Evolutionary conservation across 2,329 filamentous ascomycete genomes (phyloP), one percentile per base, ranked within the genome.

Genomic region (Verruconis gallopava): DNA sequence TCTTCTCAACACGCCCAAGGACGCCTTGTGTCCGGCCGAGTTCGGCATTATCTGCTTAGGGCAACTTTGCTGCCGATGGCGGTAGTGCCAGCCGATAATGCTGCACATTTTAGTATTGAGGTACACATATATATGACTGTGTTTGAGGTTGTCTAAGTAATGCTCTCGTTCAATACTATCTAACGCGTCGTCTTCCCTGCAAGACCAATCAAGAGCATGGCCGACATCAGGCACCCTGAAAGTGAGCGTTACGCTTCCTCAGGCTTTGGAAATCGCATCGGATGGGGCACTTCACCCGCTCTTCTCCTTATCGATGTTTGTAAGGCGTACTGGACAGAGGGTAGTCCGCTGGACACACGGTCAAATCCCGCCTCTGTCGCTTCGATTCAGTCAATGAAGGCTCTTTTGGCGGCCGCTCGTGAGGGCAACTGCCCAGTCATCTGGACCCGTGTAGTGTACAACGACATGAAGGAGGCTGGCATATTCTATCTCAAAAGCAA

Each of bases 251-350:
- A 56, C 39, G 47, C 50, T 15, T 44, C 42, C 37, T 57, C 61
- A 28, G 64, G 63, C 45, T 67, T 61, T 47, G 58, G 57, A 38
- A 53, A 57, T 30, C 60, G 56, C 22, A 63, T 68, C 50, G 64
- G 63, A 46, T 68, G 64, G 65, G 65, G 65, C 28, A 43, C 39
- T 17, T 55, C 52, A 4, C 64, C 65, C 3, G 66, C 60, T 17
- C 55, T 69, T 2, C 50, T 69, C 37, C 50, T 69, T 18, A 59
- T 69, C 51, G 66, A 69, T 48, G 63, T 68, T 32, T 69, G 65
- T 52, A 63, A 58, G 28, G 65, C 64, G 12, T 68, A 68, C 51
- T 69, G 63, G 61, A 57, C 55, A 3, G 48, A 55, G 19, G 57
- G 55, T 2, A 67, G 63, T 28, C 63, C 63, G 2, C 54, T 69